Conservation (phyloP, 192 early-diverging fungal species). For the Podila clonocystis region DNA sequence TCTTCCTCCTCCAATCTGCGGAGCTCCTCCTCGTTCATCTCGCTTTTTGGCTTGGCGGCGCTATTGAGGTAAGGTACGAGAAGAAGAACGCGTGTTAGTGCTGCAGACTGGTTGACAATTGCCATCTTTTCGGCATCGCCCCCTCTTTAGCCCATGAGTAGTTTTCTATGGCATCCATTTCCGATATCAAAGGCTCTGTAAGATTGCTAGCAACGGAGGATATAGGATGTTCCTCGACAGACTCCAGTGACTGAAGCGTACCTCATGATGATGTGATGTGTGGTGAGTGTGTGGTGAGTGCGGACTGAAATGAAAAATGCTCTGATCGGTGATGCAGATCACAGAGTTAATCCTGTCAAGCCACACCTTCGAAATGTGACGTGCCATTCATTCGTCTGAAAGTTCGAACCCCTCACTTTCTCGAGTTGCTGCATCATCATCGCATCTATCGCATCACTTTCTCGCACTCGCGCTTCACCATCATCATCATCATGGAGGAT, state of each 20-base stretch:
- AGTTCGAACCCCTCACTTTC: too few relatives aligned
- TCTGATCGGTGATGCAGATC: too few relatives aligned
- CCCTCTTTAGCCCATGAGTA: neutral
- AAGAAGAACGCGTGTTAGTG: slow-evolving; percentile 17
- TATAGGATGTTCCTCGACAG: too few relatives aligned
- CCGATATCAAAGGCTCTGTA: too few relatives aligned
- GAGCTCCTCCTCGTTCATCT: slow-evolving; percentile 94
- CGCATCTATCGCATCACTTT: too few relatives aligned
- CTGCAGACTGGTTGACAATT: too few relatives aligned
- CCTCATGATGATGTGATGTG: slow-evolving; percentile 2
- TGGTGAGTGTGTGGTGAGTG: too few relatives aligned
- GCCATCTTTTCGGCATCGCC: too few relatives aligned
- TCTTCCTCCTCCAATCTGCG: slow-evolving; percentile 90
- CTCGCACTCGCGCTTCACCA: neutral
- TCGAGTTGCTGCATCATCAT: too few relatives aligned
- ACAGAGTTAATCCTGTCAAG: neutral
- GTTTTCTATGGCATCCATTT: too few relatives aligned
- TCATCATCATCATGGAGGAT: slow-evolving; percentile 21
- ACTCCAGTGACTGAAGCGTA: neutral
- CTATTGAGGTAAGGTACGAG: neutral
- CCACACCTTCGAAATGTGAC: neutral
- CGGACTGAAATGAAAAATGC: too few relatives aligned
- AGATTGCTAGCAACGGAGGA: too few relatives aligned
- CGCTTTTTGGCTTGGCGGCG: slow-evolving; percentile 60
- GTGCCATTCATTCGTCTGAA: neutral